Base-by-base conservation (phyloP, 1,284 basidiomycete genomes). In the Leccinum laetum region DNA sequence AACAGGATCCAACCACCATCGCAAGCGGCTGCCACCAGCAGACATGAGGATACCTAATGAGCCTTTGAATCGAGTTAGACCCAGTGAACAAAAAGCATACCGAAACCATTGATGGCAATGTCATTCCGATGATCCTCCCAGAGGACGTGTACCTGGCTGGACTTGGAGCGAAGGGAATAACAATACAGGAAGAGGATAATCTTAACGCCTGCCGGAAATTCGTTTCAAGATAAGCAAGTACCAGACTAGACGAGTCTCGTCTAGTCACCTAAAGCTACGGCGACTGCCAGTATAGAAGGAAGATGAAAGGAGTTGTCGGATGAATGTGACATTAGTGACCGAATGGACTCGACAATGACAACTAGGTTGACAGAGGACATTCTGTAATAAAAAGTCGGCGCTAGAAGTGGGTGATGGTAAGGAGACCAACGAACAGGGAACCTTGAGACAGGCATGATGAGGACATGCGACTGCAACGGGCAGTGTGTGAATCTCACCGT, bases 101-200 rank as follows among this genome's bases (percentile, higher is more conserved):
- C 90, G 68, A 93, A 92, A 10, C 83, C 79, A 69, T 94, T 95
- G 77, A 95, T 88, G 76, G 90, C 94, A 32, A 96, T 76, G 73
- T 97, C 95, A 71, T 97, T 97, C 66, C 94, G 82, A 72, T 98
- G 96, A 74, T 98, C 96, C 76, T 98, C 94, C 93, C 95, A 99
- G 26, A 99, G 85, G 5, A 98, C 90, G 63, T 89, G 87, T 2
- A 99, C 95, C 77, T 99, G 96, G 69, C 91, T 94, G 8, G 92
- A 95, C 67, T 87, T 87, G 53, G 84, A 84, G 44, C 94, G 87
- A 61, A 97, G 83, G 2, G 92, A 85, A 70, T 82, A 88, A 77
- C 95, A 97, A 79, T 96, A 97, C 6, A 96, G 55, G 79, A 98
- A 98, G 49, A 99, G 84, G 0, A 88, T 39, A 55, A 94, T 83